Base-by-base conservation (phyloP, 1,139 yeast genomes). In the Yamadazyma dendronema region DNA sequence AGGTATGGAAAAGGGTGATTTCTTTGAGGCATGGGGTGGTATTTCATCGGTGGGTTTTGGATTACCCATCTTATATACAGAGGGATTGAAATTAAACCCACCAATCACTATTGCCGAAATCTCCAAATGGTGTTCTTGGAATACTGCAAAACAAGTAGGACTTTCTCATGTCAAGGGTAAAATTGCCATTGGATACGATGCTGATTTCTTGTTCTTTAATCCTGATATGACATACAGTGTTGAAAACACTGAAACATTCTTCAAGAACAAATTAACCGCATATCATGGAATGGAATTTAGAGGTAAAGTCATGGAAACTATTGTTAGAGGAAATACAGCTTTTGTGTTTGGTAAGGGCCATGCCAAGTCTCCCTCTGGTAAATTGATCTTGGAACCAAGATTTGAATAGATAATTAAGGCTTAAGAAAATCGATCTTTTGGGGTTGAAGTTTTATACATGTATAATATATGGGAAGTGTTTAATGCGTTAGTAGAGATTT, bases 11-110 rank as follows among this genome's bases (percentile, higher is more conserved):
- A 73, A 78, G 40, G 97, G 97, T 34, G 95, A 90, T 56, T 90
- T 89, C 57, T 80, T 88, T 57, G 77, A 80, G 33, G 96, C 97
- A 2, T 90, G 97, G 97, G 97, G 97, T 33, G 97, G 97, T n/a
- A 88, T 90, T 35, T 76, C 95, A 2, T 85, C 96, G 2, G 94
- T 90, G 19, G 97, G 97, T 0, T 77, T 89, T 36, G 97, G 97
- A 0, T 72, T 90, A 37, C 85, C 95, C 0, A 73, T 89, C 31
- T 62, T 90, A 40, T 81, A 76, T 71, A 85, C 96, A 1, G 89
- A 84, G 50, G 89, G 90, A 7, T 62, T 64, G 37, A 72, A 76
- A 49, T 63, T 76, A 39, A 42, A 61, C 12, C 78, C 81, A 2
- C 80, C 78, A 14, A 67, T 83, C 13, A 53, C 77, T 0, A 58